Base-by-base conservation (phyloP, 2,329 filamentous ascomycete species). In the Elsinoe batatas region DNA sequence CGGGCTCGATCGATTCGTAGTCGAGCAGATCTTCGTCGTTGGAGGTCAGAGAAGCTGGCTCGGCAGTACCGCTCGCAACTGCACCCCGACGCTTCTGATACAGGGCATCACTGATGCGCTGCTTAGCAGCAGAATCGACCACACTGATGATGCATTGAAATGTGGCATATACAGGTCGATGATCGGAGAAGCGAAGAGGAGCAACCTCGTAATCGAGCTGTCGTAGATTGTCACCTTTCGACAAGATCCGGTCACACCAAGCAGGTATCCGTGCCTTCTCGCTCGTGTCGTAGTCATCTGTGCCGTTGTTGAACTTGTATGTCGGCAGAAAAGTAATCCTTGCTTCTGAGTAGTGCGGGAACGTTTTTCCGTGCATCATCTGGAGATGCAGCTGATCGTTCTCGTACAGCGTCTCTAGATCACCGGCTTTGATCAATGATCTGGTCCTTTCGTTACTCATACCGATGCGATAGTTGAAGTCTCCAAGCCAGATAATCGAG, bases 381-480 rank as follows among this genome's bases (percentile, higher is more conserved):
- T 97, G 91, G 7, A 97, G 75, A 67, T 97, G 96, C 56, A 98
- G 79, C 76, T 96, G 91, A 65, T 97, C 91, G 64, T 96, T 94
- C 59, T 93, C 87, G 67, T 95, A 94, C 50, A 97, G 72, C 15
- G 79, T 84, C 56, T 85, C 87, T 10, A 95, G 75, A 64, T 96
- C 85, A 22, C 80, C 76, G 55, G 80, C 78, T 63, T 84, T 80
- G 55, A 95, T 82, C 8, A 95, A 74, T 32, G 83, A 79, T 61
- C 87, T 84, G 6, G 89, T 88, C 58, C 79, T 83, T 37, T 95
- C 89, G 61, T 88, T 83, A 43, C 79, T 79, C 57, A 97, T 77
- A 1, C 91, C 91, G 63, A 98, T 95, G 15, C 93, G 85, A 70
- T 98, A 98, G 67, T 98, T 98, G 75, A 98, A 98, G 69, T 98